Percentiles rank a stretch among this genome's conserved stretches.
Conservation (phyloP, 805 yeast species). For the Millerago galiae region DNA sequence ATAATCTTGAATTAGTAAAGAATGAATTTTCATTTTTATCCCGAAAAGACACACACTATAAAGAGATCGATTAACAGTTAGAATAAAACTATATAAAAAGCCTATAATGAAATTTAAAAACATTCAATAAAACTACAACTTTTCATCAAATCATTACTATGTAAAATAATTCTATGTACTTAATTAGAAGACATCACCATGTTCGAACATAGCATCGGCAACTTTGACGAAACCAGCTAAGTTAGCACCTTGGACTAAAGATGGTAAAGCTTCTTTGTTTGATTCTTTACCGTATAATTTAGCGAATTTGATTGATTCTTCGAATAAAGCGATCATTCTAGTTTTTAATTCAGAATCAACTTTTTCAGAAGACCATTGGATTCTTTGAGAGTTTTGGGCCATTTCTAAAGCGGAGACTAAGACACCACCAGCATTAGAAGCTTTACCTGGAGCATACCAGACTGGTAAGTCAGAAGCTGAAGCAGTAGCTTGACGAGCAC, state of each 20-base stretch:
- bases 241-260: slow-evolving; percentile 97
- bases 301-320: slow-evolving; percentile 88
- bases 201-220: slow-evolving; percentile 96
- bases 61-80: no score
- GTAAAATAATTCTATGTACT: slow-evolving; percentile 8
- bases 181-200: slow-evolving; percentile 63
- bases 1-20: neutral
- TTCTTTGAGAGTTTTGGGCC: slow-evolving; percentile 98
- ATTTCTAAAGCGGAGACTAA: slow-evolving; percentile 97
- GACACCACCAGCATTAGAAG: slow-evolving; percentile 99
- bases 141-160: slow-evolving; percentile 7
- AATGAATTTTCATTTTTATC: neutral
- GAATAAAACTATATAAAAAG: no score
- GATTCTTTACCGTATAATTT: slow-evolving; percentile 67
- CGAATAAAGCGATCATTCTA: slow-evolving; percentile 90
- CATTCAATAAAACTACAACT: slow-evolving; percentile 1
- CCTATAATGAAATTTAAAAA: no score
- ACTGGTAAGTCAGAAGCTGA: slow-evolving; percentile 45
- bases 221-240: slow-evolving; percentile 98
- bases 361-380: slow-evolving; percentile 84
- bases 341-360: slow-evolving; percentile 86
- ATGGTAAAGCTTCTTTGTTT: slow-evolving; percentile 68
- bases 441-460: slow-evolving; percentile 99
- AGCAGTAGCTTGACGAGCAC: slow-evolving; percentile 48
- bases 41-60: neutral